Percentiles rank a stretch among this genome's conserved stretches.
Conservation (phyloP, 164 flowering plant species). For the Dillenia suffruticosa region DNA sequence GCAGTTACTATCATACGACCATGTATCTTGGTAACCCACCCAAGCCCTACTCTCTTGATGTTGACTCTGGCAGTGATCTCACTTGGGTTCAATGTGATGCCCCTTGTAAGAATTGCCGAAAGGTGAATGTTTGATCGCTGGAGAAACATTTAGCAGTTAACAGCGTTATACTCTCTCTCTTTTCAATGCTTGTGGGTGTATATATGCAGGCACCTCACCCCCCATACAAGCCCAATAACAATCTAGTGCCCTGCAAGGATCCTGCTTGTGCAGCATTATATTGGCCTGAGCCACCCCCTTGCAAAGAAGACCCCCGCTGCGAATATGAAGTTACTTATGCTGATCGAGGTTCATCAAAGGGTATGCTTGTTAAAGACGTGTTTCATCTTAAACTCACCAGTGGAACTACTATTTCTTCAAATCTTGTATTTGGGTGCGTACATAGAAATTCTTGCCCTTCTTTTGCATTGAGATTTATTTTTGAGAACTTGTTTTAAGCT, state of each 20-base stretch:
- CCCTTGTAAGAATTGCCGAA: slow-evolving; percentile 51
- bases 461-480: not conserved
- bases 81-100: slow-evolving; percentile 80
- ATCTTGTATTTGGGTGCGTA: slow-evolving; percentile 54
- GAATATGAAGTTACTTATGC: slow-evolving; percentile 63
- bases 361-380: slow-evolving; percentile 47
- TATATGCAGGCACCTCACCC: slow-evolving; percentile 34
- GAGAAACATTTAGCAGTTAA: not conserved
- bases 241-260: slow-evolving; percentile 32
- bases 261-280: slow-evolving; percentile 36
- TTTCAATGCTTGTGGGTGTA: not conserved
- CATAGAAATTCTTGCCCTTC: not conserved
- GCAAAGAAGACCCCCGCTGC: slow-evolving; percentile 42
- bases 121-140: slow-evolving; percentile 26
- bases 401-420: not conserved
- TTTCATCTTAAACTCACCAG: slow-evolving; percentile 17
- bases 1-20: slow-evolving; percentile 47
- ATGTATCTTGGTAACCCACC: slow-evolving; percentile 44
- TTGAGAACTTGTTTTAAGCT: slow-evolving; percentile 2
- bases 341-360: slow-evolving; percentile 56
- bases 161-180: not conserved
- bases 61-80: slow-evolving; percentile 71
- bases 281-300: slow-evolving; percentile 13
- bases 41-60: slow-evolving; percentile 44
- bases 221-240: slow-evolving; percentile 46